phyloP scores from a whole-genome alignment of 164 flowering plant species.

The Annona squamosa region DNA sequence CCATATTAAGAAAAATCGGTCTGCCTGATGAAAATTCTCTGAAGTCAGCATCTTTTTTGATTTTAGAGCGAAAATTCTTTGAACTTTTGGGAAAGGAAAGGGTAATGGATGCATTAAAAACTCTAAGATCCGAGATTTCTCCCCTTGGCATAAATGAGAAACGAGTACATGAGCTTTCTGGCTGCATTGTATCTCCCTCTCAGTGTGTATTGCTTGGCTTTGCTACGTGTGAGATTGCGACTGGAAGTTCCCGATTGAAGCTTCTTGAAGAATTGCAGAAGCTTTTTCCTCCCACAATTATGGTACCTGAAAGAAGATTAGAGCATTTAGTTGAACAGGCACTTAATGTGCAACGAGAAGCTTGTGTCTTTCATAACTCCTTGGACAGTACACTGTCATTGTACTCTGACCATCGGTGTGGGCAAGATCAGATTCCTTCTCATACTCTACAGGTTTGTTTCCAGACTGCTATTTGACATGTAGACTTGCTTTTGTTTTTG shows the following conservation, averaged over 20 bases:
- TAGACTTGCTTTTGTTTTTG: background rate
- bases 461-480: background rate
- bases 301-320: slow-evolving; percentile 68
- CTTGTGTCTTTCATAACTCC: slow-evolving; percentile 76
- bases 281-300: slow-evolving; percentile 61
- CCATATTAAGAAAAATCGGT: slow-evolving; percentile 49
- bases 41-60: slow-evolving; percentile 57
- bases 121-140: slow-evolving; percentile 61
- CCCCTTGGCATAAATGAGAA: slow-evolving; percentile 48
- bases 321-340: slow-evolving; percentile 81
- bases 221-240: slow-evolving; percentile 22
- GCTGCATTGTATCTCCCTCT: slow-evolving; percentile 45
- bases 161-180: slow-evolving; percentile 60
- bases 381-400: slow-evolving; percentile 54
- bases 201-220: slow-evolving; percentile 18
- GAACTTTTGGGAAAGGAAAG: slow-evolving; percentile 47
- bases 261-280: slow-evolving; percentile 56
- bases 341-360: slow-evolving; percentile 55
- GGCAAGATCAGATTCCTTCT: slow-evolving; percentile 69
- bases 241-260: slow-evolving; percentile 34
- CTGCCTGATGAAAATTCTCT: slow-evolving; percentile 38
- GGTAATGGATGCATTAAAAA: slow-evolving; percentile 52
- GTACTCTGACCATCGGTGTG: slow-evolving; percentile 79
- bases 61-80: slow-evolving; percentile 76
- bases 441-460: slow-evolving; percentile 58